Conservation (phyloP, 139 green algal species). For the Tetradesmus obliquus region DNA sequence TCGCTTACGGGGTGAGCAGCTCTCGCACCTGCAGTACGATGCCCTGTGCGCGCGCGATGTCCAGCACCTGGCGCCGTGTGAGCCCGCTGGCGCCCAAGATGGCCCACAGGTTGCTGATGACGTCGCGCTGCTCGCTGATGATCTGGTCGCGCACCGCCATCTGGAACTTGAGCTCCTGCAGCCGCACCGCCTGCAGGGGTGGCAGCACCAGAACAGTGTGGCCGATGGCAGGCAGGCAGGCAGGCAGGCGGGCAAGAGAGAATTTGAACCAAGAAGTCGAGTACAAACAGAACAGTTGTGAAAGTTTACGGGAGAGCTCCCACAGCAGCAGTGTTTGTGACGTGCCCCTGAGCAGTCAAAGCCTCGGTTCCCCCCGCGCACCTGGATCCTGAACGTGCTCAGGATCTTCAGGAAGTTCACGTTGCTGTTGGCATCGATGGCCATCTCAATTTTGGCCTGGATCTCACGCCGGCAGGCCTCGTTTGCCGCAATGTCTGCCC, state of each 20-base stretch:
- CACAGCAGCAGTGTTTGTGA: too few relatives aligned
- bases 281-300: too few relatives aligned
- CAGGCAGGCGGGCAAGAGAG: neutral
- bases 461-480: constrained; percentile 63
- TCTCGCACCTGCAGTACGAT: constrained; percentile 63
- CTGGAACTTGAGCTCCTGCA: constrained; percentile 77
- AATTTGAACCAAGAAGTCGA: neutral
- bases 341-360: too few relatives aligned
- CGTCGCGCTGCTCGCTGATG: constrained; percentile 75
- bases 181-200: constrained; percentile 51
- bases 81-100: constrained; percentile 70
- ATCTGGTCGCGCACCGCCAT: constrained; percentile 83
- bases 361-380: neutral
- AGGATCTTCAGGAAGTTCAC: constrained; percentile 74
- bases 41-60: constrained; percentile 58
- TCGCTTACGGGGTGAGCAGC: neutral
- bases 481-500: constrained; percentile 71
- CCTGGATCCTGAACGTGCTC: constrained; percentile 76
- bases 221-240: neutral
- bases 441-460: constrained; percentile 71
- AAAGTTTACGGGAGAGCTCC: too few relatives aligned
- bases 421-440: constrained; percentile 64
- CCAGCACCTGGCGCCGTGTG: constrained; percentile 54
- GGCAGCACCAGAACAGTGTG: neutral
- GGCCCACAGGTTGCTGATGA: constrained; percentile 77